Conservation (phyloP, 495 filamentous ascomycete genomes). For the Amniculicola lignicola region DNA sequence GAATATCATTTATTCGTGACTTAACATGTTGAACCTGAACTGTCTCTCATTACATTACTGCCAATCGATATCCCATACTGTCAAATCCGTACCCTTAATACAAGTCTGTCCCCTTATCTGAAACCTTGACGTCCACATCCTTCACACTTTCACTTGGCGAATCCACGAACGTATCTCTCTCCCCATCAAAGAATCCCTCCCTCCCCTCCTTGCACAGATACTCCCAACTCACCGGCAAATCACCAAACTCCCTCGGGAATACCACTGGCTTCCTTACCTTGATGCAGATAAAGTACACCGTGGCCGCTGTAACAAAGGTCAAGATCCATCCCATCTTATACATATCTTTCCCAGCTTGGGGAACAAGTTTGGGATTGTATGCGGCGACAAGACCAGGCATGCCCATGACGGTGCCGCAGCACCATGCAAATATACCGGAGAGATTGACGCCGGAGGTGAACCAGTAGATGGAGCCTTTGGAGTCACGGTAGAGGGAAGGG, state of each 20-base stretch:
- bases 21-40: too few relatives aligned
- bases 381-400: conserved; percentile 14
- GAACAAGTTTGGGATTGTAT: conserved; percentile 11
- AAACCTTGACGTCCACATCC: conserved; percentile 7
- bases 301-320: conserved; percentile 3
- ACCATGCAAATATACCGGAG: conserved; percentile 9
- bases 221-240: conserved; percentile 5
- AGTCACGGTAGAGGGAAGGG: conserved; percentile 35
- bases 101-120: not conserved
- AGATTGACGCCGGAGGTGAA: conserved; percentile 5
- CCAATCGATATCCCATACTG: too few relatives aligned
- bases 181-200: conserved; percentile 18
- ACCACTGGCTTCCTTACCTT: conserved; percentile 11
- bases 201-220: conserved; percentile 9
- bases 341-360: conserved; percentile 17
- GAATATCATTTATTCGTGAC: too few relatives aligned
- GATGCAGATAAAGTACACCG: conserved; percentile 7
- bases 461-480: conserved; percentile 11
- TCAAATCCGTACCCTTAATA: too few relatives aligned
- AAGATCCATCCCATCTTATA: conserved; percentile 18
- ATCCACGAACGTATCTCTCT: not conserved
- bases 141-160: conserved; percentile 1
- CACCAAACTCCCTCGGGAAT: conserved; percentile 3
- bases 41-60: too few relatives aligned
- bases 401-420: conserved; percentile 11